Evolutionary conservation across 805 yeast genomes (phyloP).

Genomic region (Wickerhamomyces mucosus): DNA sequence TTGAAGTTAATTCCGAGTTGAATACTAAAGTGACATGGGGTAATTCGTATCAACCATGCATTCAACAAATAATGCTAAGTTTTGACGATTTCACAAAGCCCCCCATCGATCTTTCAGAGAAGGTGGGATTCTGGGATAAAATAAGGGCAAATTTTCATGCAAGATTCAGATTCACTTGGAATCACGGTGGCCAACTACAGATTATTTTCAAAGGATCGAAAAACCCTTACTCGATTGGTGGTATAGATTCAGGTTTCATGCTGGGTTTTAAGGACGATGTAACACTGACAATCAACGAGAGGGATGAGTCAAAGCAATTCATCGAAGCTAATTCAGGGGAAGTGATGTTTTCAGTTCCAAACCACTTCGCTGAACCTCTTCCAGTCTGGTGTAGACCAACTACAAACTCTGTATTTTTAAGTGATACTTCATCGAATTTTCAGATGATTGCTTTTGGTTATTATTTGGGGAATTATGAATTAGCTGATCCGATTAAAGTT

Average conservation of each 20-base stretch:
- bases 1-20: conserved; percentile 41
- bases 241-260: conserved; percentile 65
- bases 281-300: conserved; percentile 47
- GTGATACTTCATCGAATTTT: conserved; percentile 32
- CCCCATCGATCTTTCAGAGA: conserved; percentile 77
- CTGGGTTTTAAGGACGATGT: conserved; percentile 62
- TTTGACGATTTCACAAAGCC: conserved; percentile 85
- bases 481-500: conserved; percentile 12
- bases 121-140: conserved; percentile 92
- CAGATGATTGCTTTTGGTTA: conserved; percentile 40
- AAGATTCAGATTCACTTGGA: conserved; percentile 42
- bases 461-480: conserved; percentile 25
- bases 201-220: conserved; percentile 64
- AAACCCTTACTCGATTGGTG: conserved; percentile 68
- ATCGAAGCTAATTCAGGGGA: conserved; percentile 52
- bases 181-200: conserved; percentile 40
- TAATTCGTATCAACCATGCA: conserved; percentile 71
- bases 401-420: conserved; percentile 33
- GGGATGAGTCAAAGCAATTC: conserved; percentile 61
- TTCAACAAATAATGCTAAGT: conserved; percentile 68
- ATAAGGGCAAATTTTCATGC: conserved; percentile 72
- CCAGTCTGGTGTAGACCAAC: conserved; percentile 52
- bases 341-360: conserved; percentile 67
- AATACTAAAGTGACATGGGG: conserved; percentile 80
- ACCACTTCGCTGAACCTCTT: conserved; percentile 46